Percentiles rank a stretch among this genome's conserved stretches.
Conservation (phyloP, 1,284 basidiomycete species). For the Fomitopsis palustris region DNA sequence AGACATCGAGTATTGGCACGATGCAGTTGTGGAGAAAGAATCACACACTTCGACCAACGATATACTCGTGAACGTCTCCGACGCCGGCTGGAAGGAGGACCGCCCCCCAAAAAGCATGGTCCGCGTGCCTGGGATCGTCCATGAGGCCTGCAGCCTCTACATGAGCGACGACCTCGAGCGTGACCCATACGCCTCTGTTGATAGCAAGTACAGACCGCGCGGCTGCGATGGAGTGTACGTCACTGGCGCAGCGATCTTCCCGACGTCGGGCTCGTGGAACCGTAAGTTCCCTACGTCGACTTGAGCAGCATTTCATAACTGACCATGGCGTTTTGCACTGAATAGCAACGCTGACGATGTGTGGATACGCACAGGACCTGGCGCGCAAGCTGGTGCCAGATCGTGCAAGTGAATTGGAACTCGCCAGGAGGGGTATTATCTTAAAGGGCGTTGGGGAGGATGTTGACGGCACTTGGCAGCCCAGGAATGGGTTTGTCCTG, state of each 20-base stretch:
- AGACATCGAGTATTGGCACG: conserved; percentile 15
- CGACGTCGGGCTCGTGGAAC: conserved; percentile 1
- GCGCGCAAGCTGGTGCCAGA: neutral
- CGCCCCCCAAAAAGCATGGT: conserved; percentile 7
- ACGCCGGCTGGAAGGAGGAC: neutral
- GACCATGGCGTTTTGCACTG: neutral
- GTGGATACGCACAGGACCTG: neutral
- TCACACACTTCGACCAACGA: neutral
- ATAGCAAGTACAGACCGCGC: neutral
- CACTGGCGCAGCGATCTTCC: conserved; percentile 5
- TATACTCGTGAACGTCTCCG: neutral
- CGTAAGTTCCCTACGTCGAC: neutral
- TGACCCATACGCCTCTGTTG: conserved; percentile 1
- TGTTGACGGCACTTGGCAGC: too few relatives aligned
- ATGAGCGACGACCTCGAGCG: conserved; percentile 8
- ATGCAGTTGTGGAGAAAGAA: neutral
- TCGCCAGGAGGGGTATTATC: too few relatives aligned
- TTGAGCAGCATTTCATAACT: neutral
- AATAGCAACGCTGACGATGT: neutral
- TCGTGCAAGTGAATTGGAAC: too few relatives aligned
- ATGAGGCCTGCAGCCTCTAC: conserved; percentile 15
- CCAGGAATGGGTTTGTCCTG: too few relatives aligned
- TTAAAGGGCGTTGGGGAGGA: too few relatives aligned
- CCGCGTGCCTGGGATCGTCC: conserved; percentile 14
- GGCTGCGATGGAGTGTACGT: conserved; percentile 4